Conservation (phyloP, 805 yeast species). For the Zygoascus biomembranicola region DNA sequence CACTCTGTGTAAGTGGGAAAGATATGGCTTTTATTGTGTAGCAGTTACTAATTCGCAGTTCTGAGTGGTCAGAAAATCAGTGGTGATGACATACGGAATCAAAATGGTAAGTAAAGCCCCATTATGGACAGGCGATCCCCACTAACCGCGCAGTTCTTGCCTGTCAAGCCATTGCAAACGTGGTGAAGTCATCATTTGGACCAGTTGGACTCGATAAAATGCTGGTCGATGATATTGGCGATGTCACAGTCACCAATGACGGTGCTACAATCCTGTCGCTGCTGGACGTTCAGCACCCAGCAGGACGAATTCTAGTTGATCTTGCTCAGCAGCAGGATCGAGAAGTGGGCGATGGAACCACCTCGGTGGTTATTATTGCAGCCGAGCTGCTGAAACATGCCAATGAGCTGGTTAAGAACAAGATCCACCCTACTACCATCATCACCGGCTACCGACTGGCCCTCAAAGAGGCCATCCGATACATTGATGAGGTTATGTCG, state of each 20-base stretch:
- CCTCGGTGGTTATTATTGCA: conserved; percentile 88
- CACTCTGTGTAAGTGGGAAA: conserved; percentile 51
- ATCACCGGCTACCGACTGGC: conserved; percentile 95
- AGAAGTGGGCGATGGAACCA: conserved; percentile 98
- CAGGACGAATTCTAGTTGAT: conserved; percentile 94
- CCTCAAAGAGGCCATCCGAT: conserved; percentile 79
- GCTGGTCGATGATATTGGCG: conserved; percentile 98
- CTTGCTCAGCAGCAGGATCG: conserved; percentile 98
- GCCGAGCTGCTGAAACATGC: conserved; percentile 95
- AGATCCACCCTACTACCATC: conserved; percentile 96
- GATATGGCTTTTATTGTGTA: not conserved
- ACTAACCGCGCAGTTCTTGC: conserved; percentile 48
- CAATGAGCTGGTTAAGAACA: conserved; percentile 81
- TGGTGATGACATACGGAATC: conserved; percentile 95
- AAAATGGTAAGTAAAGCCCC: conserved; percentile 45
- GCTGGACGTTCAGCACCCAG: conserved; percentile 97
- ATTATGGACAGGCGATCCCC: not conserved
- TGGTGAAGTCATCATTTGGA: conserved; percentile 85
- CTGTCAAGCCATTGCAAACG: conserved; percentile 78
- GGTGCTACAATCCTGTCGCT: conserved; percentile 93
- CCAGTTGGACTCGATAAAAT: conserved; percentile 98
- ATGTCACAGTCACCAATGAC: conserved; percentile 96
- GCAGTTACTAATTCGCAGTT: conserved; percentile 29
- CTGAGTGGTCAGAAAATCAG: conserved; percentile 93
- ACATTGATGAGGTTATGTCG: conserved; percentile 76